Conservation (phyloP, 495 filamentous ascomycete species). For the Polyplosphaeria fusca region DNA sequence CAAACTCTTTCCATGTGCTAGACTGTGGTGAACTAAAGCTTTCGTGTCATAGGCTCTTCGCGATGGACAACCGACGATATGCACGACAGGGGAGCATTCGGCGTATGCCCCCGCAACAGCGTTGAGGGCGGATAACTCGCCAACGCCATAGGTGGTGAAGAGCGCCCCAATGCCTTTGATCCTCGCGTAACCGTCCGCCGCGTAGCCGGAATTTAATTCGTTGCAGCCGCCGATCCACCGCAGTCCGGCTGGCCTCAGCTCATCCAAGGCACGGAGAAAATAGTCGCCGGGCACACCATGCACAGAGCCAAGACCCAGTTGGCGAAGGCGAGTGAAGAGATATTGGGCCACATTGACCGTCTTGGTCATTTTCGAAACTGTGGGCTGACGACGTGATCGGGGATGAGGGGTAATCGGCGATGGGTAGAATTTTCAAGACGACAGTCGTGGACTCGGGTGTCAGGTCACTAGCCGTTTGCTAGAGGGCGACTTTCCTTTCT, state of each 20-base stretch:
- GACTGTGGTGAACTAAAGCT: constrained; percentile 46
- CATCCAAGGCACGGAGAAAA: constrained; percentile 68
- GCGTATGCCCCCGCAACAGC: constrained; percentile 39
- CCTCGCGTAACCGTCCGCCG: constrained; percentile 76
- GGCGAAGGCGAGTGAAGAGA: constrained; percentile 64
- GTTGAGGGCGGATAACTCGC: constrained; percentile 73
- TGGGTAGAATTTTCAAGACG: no score
- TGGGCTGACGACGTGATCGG: no score
- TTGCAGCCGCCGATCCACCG: constrained; percentile 79
- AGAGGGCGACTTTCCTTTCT: no score
- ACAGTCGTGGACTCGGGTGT: no score
- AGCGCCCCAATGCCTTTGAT: constrained; percentile 69
- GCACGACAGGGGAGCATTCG: constrained; percentile 34
- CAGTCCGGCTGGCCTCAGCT: constrained; percentile 58
- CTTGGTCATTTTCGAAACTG: no score
- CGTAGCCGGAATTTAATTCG: constrained; percentile 79
- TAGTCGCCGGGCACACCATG: constrained; percentile 59
- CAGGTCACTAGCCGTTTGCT: no score
- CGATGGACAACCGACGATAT: constrained; percentile 40
- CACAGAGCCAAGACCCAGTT: constrained; percentile 63
- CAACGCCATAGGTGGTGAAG: constrained; percentile 77
- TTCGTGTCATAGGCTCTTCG: constrained; percentile 38
- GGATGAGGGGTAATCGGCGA: no score
- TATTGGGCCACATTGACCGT: no score
- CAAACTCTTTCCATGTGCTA: constrained; percentile 45